A percentile compares a stretch with the other conserved stretches of the same genome.
Conservation (phyloP, 305 asterid species). For the Fraxinus sp. region DNA sequence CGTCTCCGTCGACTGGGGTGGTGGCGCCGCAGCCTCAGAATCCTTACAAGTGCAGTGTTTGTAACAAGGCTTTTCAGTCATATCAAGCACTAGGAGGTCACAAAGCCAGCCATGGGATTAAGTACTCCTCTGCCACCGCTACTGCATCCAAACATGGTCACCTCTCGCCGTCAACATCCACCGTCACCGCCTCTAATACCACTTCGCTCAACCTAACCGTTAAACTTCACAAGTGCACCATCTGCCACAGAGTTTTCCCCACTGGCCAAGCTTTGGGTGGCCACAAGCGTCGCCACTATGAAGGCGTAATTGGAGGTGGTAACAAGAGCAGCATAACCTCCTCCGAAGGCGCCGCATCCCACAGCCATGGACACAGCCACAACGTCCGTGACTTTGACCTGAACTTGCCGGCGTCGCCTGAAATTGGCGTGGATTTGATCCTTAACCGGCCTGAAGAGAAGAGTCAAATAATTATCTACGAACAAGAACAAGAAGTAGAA, state of each 20-base stretch:
- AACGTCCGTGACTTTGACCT: slow-evolving; percentile 42
- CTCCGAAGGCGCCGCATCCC: slow-evolving; percentile 29
- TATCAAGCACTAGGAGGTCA: slow-evolving; percentile 83
- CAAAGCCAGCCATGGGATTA: slow-evolving; percentile 70
- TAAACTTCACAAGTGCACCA: slow-evolving; percentile 58
- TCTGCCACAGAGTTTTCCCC: slow-evolving; percentile 57
- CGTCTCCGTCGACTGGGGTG: not conserved
- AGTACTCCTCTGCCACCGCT: slow-evolving; percentile 20
- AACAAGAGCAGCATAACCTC: slow-evolving; percentile 35
- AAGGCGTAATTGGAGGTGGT: slow-evolving; percentile 45
- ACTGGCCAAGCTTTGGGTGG: slow-evolving; percentile 90
- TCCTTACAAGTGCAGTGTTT: slow-evolving; percentile 53
- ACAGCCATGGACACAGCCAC: slow-evolving; percentile 17
- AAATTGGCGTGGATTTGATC: slow-evolving; percentile 24
- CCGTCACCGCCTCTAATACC: not conserved
- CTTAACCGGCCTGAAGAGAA: slow-evolving; percentile 10
- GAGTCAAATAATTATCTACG: slow-evolving; percentile 25
- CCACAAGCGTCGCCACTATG: slow-evolving; percentile 80
- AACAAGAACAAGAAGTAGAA: slow-evolving; percentile 61
- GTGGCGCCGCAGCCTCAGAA: not conserved
- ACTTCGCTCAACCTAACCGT: slow-evolving; percentile 50
- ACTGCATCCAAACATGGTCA: slow-evolving; percentile 22
- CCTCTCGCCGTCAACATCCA: slow-evolving; percentile 22
- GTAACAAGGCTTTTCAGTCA: slow-evolving; percentile 49
- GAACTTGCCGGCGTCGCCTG: slow-evolving; percentile 54